Evolutionary conservation across 2,329 filamentous ascomycete species (phyloP).

Genomic region (Claviceps purpurea): DNA sequence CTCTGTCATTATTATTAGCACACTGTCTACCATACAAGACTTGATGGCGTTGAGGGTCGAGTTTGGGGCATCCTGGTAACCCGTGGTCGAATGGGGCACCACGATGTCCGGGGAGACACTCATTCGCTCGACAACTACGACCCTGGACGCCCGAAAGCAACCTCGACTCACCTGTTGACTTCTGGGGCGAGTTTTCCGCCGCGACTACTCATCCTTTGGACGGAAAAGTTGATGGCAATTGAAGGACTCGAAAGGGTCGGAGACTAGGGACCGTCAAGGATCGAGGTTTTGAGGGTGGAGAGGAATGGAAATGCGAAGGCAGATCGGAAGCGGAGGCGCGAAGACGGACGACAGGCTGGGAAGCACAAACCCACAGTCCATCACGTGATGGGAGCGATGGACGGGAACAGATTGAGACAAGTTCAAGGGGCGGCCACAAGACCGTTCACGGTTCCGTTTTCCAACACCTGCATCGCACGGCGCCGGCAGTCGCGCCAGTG

Average conservation of each 20-base stretch:
- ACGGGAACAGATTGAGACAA: neutral
- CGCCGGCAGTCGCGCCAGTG: neutral
- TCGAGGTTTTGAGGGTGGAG: conserved; percentile 12
- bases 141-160: conserved; percentile 7
- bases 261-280: conserved; percentile 5
- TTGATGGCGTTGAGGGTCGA: neutral
- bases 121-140: conserved; percentile 1
- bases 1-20: conserved; percentile 44
- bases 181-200: conserved; percentile 95
- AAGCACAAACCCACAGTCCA: conserved; percentile 10
- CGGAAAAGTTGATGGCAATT: conserved; percentile 18
- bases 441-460: neutral
- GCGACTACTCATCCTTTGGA: conserved; percentile 90
- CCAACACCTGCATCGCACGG: neutral
- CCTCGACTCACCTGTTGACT: conserved; percentile 71
- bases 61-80: neutral
- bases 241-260: conserved; percentile 16
- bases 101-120: neutral
- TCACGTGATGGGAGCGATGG: conserved; percentile 14
- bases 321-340: conserved; percentile 16
- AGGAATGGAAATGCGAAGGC: conserved; percentile 16
- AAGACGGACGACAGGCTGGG: conserved; percentile 13
- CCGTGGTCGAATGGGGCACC: neutral
- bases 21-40: neutral
- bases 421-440: neutral